Evolutionary conservation across 352 stramenopile genomes (phyloP).

Genomic region (Phytopythium sindhum): DNA sequence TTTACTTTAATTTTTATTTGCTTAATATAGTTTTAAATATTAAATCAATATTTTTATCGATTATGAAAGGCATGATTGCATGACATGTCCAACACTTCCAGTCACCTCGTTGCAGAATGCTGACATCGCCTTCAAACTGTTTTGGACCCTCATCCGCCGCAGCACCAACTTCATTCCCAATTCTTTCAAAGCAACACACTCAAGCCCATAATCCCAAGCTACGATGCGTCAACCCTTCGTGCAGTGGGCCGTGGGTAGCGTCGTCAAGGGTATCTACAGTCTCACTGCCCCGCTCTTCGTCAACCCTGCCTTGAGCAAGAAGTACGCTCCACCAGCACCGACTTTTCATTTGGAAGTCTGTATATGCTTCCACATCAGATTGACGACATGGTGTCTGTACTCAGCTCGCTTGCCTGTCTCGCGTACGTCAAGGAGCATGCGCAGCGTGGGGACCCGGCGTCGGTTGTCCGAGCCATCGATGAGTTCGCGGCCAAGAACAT

Average conservation of each 20-base stretch:
- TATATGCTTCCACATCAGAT: not conserved
- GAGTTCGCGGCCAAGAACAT: conserved; percentile 26
- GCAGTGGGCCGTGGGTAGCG: not conserved
- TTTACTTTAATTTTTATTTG: too few species aligned
- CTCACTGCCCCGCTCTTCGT: not conserved
- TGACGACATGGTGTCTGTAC: too few species aligned
- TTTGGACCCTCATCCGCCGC: not conserved
- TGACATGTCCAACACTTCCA: too few species aligned
- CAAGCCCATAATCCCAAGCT: not conserved
- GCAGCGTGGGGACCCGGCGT: conserved; percentile 25
- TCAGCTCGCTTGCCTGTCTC: conserved; percentile 30
- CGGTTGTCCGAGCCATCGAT: conserved; percentile 35
- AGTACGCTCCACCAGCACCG: not conserved
- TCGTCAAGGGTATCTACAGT: conserved; percentile 3
- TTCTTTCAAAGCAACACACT: not conserved
- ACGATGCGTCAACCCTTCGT: not conserved
- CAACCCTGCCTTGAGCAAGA: not conserved
- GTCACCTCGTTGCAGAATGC: too few species aligned
- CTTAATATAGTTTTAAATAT: too few species aligned
- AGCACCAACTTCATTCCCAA: not conserved
- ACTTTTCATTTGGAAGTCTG: not conserved
- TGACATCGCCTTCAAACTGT: too few species aligned
- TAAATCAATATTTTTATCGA: too few species aligned
- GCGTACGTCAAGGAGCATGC: conserved; percentile 37
- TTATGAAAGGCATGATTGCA: too few species aligned